These are phyloP conservation scores for Chrysoporthe cubensis DNA, from an alignment of 2,329 filamentous ascomycete genomes.

Conservation along the genomic window DNA sequence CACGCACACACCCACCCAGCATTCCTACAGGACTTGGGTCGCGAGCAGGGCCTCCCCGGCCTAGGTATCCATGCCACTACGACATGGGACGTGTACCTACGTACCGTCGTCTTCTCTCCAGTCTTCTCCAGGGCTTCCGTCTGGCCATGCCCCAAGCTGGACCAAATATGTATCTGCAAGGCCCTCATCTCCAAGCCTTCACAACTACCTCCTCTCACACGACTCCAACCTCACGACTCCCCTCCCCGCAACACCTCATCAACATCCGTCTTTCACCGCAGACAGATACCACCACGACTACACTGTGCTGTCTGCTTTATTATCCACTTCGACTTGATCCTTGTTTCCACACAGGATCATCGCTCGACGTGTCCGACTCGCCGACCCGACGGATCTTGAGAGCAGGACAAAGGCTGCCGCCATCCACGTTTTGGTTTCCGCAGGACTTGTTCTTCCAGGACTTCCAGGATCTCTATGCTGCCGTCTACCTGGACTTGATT, in stretches of 20 bases:
- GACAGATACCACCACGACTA: neutral
- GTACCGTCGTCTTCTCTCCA: neutral
- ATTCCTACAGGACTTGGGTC: neutral
- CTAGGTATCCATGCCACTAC: neutral
- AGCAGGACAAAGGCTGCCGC: slow-evolving; percentile 33
- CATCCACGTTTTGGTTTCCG: slow-evolving; percentile 28
- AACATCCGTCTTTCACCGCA: neutral
- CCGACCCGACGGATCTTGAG: neutral
- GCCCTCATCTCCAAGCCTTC: neutral
- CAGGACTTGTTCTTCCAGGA: slow-evolving; percentile 18
- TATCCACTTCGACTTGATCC: neutral
- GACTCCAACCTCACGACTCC: neutral
- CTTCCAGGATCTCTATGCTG: slow-evolving; percentile 10
- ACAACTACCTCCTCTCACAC: neutral
- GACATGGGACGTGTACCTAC: neutral
- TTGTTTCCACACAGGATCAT: neutral
- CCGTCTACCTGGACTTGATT: slow-evolving; percentile 17
- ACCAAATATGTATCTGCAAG: slow-evolving; percentile 5
- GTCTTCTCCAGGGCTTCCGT: neutral
- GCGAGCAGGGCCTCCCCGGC: neutral
- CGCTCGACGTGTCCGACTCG: neutral
- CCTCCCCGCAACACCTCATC: neutral
- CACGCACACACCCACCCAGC: slow-evolving; percentile 1
- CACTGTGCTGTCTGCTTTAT: neutral
- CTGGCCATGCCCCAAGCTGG: neutral